Evolutionary conservation across 2,329 filamentous ascomycete genomes (phyloP).

Genomic region (Aspergillus terreus): DNA sequence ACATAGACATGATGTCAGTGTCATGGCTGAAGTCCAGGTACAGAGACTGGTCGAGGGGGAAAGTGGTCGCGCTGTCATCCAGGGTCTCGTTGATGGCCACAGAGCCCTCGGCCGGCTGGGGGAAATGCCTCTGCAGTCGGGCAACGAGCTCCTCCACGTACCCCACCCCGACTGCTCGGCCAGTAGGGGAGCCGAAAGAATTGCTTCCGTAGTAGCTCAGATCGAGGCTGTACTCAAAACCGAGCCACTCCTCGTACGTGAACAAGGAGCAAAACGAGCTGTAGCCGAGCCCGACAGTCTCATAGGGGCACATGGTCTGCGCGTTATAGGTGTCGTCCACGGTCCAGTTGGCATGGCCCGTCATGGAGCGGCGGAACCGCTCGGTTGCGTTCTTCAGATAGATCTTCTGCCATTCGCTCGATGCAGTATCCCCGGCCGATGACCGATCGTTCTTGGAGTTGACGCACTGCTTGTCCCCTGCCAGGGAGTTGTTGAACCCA

Average conservation of each 20-base stretch:
- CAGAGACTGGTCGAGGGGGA: constrained; percentile 48
- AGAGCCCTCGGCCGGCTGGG: constrained; percentile 47
- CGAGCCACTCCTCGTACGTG: constrained; percentile 53
- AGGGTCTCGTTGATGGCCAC: constrained; percentile 53
- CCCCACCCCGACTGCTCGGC: constrained; percentile 52
- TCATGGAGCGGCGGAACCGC: constrained; percentile 47
- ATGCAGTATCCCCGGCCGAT: constrained; percentile 28
- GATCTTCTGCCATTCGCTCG: constrained; percentile 31
- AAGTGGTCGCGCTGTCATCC: constrained; percentile 44
- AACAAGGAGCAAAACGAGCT: constrained; percentile 54
- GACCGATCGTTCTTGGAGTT: constrained; percentile 16
- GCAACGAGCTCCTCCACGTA: constrained; percentile 52
- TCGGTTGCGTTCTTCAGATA: constrained; percentile 46
- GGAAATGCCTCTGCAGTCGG: constrained; percentile 46
- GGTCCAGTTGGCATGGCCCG: constrained; percentile 47
- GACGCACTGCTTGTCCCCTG: constrained; percentile 25
- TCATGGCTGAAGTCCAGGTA: constrained; percentile 55
- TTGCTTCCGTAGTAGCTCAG: constrained; percentile 49
- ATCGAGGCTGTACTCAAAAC: constrained; percentile 53
- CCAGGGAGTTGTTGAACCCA: constrained; percentile 43
- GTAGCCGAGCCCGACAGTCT: constrained; percentile 47
- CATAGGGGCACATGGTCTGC: constrained; percentile 53
- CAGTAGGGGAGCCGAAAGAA: constrained; percentile 47
- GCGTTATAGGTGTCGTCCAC: constrained; percentile 50
- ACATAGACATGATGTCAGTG: constrained; percentile 49